phyloP scores from a whole-genome alignment of 202 grass and related monocot species.

The Carex sylvatica region DNA sequence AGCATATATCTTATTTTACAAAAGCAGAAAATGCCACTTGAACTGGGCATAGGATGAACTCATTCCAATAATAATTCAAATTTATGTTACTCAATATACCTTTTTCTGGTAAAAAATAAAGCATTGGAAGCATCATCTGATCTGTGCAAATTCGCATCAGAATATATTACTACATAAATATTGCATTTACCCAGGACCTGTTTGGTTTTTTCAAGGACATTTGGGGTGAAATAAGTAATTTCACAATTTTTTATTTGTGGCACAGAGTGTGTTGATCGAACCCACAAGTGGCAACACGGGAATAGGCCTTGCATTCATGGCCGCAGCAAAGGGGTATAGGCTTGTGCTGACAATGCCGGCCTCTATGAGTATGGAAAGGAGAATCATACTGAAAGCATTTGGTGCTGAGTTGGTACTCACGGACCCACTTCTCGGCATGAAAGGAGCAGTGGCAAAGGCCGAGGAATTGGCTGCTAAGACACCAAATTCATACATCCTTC shows the following conservation, averaged over 20 bases:
- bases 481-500: slow-evolving; percentile 75
- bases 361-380: slow-evolving; percentile 88
- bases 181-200: not conserved
- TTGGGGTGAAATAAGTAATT: not conserved
- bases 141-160: not conserved
- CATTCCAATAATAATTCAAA: not conserved
- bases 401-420: slow-evolving; percentile 76
- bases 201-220: not conserved
- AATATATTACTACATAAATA: not conserved
- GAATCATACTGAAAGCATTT: slow-evolving; percentile 87
- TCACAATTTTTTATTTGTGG: not conserved
- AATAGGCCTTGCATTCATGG: slow-evolving; percentile 86
- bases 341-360: slow-evolving; percentile 82
- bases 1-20: not conserved
- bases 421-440: slow-evolving; percentile 73
- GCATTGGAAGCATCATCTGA: not conserved
- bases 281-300: slow-evolving; percentile 92
- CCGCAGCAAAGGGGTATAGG: slow-evolving; percentile 82
- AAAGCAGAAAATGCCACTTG: not conserved
- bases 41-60: not conserved
- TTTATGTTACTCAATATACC: not conserved
- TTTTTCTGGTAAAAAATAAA: not conserved
- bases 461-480: slow-evolving; percentile 67
- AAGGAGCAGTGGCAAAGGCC: slow-evolving; percentile 67
- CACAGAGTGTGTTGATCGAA: slow-evolving; percentile 84